Evolutionary conservation across 768 basidiomycete species (phyloP), one percentile per base, ranked within the genome.

Genomic region (Clathrus columnatus): DNA sequence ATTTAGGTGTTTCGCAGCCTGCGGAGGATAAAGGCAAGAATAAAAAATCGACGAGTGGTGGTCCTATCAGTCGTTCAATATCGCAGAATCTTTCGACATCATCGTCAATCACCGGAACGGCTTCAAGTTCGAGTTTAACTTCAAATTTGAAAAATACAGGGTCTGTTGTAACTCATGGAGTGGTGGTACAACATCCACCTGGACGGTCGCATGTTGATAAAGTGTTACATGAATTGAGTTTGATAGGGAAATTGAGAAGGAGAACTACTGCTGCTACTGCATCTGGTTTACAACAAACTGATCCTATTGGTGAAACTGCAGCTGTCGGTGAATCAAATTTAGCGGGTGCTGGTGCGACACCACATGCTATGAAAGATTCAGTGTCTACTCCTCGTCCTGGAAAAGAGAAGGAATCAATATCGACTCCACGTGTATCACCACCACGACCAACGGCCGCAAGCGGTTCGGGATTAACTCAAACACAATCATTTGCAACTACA

Each of bases 21-120:
- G 7, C 30, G 30, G 16, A 32, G 36, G 10, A 11, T 36, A 11
- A 11, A n/a, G n/a, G 36, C n/a, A n/a, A 11, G 11, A 36, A 36
- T 14, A 14, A 11, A 36, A 36, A 36, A 11, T 36, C 10, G 30
- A 32, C 30, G 30, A n/a, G 30, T 14, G 36, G 36, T 3, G 4
- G 36, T 8, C n/a, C n/a, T n/a, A n/a, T n/a, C n/a, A n/a, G n/a
- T n/a, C n/a, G n/a, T n/a, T n/a, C n/a, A n/a, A n/a, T n/a, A n/a
- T n/a, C n/a, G 10, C 10, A 5, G 10, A 36, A 36, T 36, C 73
- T 72, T 57, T 69, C 67, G 1, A 66, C 72, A 29, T 56, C 65
- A n/a, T n/a, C n/a, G n/a, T n/a, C n/a, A n/a, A n/a, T n/a, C n/a
- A 36, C 36, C 4, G 36, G 36, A 36, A 36, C 36, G 36, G 36